Evolutionary conservation across 1,284 basidiomycete genomes (phyloP), one percentile per base, ranked within the genome.

Genomic region (Cryptococcus sp.): DNA sequence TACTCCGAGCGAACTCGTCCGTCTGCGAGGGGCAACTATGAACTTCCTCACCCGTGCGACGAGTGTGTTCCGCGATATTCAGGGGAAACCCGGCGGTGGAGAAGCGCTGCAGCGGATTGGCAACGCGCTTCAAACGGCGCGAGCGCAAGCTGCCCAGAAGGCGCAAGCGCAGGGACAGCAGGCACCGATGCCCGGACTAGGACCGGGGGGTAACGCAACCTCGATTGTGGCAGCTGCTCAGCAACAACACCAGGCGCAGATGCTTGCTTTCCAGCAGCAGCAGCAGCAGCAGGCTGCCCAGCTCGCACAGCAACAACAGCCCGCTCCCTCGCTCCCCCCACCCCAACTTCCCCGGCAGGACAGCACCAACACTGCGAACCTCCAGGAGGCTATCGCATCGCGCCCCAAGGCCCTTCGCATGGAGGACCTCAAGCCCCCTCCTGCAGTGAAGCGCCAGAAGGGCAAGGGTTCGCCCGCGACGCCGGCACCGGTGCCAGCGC

Each of bases 391-490:
- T 9, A 65, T 65, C 2, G 50, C 64, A 4, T 59, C 63, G 18
- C 55, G 69, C 36, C 67, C 65, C 5, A 69, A 70, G 28, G 62
- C 69, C 2, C 56, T 75, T 2, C 65, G 71, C 18, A 67, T 75
- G 2, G 73, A 75, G 55, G 73, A 75, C 54, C 62, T 75, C 51
- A 75, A 72, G 48, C 71, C 67, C 11, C 73, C 73, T 15, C 70
- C 73, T 1, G 42, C 42, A 11, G 52, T 63, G n/a, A 72, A 72
- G 55, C 64, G 73, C 13, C 53, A 57, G 44, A 65, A 64, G 46
- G 53, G 56, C 21, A 56, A 56, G 43, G 57, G 60, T 15, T 62
- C 65, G 9, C 66, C 64, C 16, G 59, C 62, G 1, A 52, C 50
- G 9, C 51, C 56, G 28, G 16, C 23, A 21, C 35, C 62, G n/a